phyloP scores from a whole-genome alignment of 2,329 filamentous ascomycete species.

The Calycina marina region DNA sequence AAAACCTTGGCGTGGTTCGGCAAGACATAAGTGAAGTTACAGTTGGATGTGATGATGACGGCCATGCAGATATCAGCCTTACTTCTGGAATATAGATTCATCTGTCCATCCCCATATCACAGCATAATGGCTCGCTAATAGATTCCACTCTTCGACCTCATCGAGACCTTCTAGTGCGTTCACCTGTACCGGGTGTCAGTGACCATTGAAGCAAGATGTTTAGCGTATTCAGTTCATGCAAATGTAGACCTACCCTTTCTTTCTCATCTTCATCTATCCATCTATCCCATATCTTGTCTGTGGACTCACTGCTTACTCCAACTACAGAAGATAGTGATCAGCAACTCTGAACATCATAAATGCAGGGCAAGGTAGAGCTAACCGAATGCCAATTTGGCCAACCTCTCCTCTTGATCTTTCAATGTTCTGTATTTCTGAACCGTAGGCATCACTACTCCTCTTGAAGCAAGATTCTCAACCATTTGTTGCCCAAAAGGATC shows the following conservation, averaged over 20 bases:
- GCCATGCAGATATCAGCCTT: no score
- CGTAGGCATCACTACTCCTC: slow-evolving; percentile 75
- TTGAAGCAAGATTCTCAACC: slow-evolving; percentile 72
- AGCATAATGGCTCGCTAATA: slow-evolving; percentile 80
- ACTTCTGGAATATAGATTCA: slow-evolving; percentile 4
- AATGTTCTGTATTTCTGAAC: slow-evolving; percentile 57
- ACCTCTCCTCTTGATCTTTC: slow-evolving; percentile 49
- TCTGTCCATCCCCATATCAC: slow-evolving; percentile 69
- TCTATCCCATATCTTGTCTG: slow-evolving; percentile 57
- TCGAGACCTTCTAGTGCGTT: slow-evolving; percentile 72
- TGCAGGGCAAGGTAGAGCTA: not conserved
- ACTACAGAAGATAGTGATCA: no score
- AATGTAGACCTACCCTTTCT: slow-evolving; percentile 43
- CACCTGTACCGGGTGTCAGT: not conserved
- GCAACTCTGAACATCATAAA: no score
- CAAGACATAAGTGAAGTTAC: no score
- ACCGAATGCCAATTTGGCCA: slow-evolving; percentile 51
- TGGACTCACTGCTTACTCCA: slow-evolving; percentile 34
- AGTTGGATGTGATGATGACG: no score
- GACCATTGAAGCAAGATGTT: not conserved
- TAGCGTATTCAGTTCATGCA: not conserved
- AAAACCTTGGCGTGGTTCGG: no score
- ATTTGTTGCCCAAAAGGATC: slow-evolving; percentile 87
- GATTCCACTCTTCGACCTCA: slow-evolving; percentile 85
- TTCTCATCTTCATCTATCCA: slow-evolving; percentile 65